Evolutionary conservation across 495 filamentous ascomycete genomes (phyloP), one percentile per base, ranked within the genome.

Genomic region (Talaromyces stipitatus): DNA sequence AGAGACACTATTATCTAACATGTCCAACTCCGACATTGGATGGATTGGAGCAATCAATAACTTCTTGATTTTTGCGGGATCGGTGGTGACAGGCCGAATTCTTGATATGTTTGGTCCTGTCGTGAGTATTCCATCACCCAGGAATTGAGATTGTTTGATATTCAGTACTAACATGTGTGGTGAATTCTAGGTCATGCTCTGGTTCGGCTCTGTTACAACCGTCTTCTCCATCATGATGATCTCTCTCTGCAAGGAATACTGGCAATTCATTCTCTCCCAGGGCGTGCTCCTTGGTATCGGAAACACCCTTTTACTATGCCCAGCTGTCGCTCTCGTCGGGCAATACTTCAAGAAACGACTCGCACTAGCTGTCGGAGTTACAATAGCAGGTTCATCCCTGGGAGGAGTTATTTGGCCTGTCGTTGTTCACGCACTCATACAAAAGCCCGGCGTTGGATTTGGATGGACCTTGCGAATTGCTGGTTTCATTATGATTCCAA

Each of bases 261-360:
- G 76, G 60, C 82, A 88, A 47, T 82, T 88, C 59, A 68, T 85
- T 55, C 79, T 88, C 9, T 75, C 77, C 0, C 85, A 87, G 61
- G 82, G 80, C 2, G 57, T 87, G 2, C 66, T 86, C 0, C 66
- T 78, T 1, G 83, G 83, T 0, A 60, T 78, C 0, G 71, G 69
- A 16, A 78, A 78, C 62, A 69, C 74, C 0, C 58, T 86, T 22
- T 62, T 83, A 4, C 65, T 72, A 20, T 74, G 79, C 54, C 83
- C 85, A 0, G 69, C 73, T 29, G 63, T 85, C 7, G 78, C 75
- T 0, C 72, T 78, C 0, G 71, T 82, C 2, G 71, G 75, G 8
- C 78, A 83, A 53, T 80, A 77, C 56, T 82, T 89, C 61, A 70
- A 76, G 48, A 68, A 73, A 43, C 78, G 77, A 41, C 69, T 83